Conservation (phyloP, 257 asterid species). For the Fraxinus quadrangulata region DNA sequence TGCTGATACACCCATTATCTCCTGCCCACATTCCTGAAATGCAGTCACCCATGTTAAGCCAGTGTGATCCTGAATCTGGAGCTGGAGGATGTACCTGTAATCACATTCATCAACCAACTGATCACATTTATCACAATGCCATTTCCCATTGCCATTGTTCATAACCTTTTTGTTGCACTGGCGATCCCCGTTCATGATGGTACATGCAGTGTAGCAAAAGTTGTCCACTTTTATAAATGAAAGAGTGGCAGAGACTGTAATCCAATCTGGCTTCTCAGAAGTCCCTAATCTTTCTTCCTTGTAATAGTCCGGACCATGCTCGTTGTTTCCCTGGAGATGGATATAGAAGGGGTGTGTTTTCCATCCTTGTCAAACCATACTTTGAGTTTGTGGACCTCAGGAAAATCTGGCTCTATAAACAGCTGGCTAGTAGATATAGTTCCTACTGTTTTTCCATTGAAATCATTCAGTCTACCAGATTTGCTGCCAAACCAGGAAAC, state of each 20-base stretch:
- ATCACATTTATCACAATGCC: conserved; percentile 84
- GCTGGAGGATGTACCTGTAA: conserved; percentile 78
- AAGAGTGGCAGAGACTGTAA: conserved; percentile 66
- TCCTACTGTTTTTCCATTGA: conserved; percentile 85
- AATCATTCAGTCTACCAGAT: conserved; percentile 72
- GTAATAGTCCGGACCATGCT: conserved; percentile 57
- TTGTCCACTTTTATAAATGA: conserved; percentile 61
- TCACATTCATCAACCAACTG: conserved; percentile 73
- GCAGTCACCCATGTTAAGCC: conserved; percentile 88
- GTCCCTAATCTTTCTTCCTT: conserved; percentile 87
- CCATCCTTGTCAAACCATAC: conserved; percentile 78
- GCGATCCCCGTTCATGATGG: conserved; percentile 70
- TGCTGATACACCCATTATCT: conserved; percentile 81
- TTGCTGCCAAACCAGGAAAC: conserved; percentile 81
- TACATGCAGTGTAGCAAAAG: conserved; percentile 82
- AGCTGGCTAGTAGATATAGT: conserved; percentile 65
- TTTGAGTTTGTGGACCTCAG: conserved; percentile 64
- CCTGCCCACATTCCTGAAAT: conserved; percentile 84
- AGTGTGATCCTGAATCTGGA: conserved; percentile 92
- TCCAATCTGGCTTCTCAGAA: conserved; percentile 92
- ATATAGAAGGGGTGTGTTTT: conserved; percentile 53
- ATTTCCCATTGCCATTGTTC: conserved; percentile 80
- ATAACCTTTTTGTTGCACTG: conserved; percentile 83
- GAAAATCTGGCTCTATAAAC: conserved; percentile 79
- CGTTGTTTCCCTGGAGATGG: conserved; percentile 66